Evolutionary conservation across 2,329 filamentous ascomycete species (phyloP).

Genomic region (Alternaria dauci): DNA sequence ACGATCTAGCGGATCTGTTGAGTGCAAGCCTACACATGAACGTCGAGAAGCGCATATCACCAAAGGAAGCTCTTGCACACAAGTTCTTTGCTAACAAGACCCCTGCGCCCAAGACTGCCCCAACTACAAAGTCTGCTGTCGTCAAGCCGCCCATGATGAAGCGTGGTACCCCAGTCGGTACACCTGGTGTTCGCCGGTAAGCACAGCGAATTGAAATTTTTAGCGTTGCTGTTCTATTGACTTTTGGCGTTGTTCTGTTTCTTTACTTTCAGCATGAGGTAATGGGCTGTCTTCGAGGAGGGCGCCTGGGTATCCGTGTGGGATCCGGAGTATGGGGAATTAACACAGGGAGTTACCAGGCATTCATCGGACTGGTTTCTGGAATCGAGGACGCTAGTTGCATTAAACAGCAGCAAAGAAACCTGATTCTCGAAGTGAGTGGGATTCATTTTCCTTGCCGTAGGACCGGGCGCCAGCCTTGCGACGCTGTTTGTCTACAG

Average conservation of each 20-base stretch:
- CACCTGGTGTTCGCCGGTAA: constrained; percentile 28
- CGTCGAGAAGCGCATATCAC: constrained; percentile 89
- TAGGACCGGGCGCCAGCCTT: neutral
- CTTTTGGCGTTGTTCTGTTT: constrained; percentile 7
- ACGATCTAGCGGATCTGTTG: constrained; percentile 84
- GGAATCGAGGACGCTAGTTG: neutral
- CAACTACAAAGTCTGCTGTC: constrained; percentile 32
- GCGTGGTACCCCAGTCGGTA: constrained; percentile 24
- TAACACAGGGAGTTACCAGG: neutral
- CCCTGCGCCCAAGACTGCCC: constrained; percentile 22
- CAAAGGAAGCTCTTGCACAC: constrained; percentile 85
- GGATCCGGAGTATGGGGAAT: neutral
- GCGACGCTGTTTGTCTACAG: neutral
- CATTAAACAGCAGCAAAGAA: neutral
- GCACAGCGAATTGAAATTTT: constrained; percentile 7
- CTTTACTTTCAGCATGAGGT: neutral
- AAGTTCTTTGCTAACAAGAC: constrained; percentile 73
- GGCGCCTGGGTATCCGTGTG: neutral
- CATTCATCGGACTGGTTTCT: neutral
- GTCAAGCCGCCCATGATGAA: constrained; percentile 40
- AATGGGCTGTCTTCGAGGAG: neutral
- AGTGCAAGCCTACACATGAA: constrained; percentile 90
- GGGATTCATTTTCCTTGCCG: neutral
- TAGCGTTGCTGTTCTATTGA: neutral
- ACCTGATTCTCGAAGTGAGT: neutral